Conservation (phyloP, 495 filamentous ascomycete species). For the Letharia columbiana region DNA sequence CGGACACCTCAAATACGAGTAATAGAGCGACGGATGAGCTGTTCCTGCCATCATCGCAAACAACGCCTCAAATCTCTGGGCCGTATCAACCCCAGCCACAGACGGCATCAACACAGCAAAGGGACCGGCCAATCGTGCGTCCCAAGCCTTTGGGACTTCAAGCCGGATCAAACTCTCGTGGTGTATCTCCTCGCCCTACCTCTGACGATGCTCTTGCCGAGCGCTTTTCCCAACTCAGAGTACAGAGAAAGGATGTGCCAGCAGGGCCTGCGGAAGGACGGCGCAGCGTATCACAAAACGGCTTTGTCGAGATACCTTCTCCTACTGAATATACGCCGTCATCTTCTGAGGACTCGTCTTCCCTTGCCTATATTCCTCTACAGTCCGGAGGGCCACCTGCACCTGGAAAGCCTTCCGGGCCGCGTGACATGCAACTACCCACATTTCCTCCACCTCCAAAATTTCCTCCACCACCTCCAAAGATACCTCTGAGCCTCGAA, state of each 20-base stretch:
- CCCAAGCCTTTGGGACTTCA: constrained; percentile 58
- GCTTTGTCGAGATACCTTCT: constrained; percentile 23
- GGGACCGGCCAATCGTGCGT: constrained; percentile 44
- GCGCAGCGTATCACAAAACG: constrained; percentile 1
- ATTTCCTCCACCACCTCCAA: constrained; percentile 43
- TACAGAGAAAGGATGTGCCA: constrained; percentile 18
- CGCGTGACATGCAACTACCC: constrained; percentile 48
- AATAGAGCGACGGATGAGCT: constrained; percentile 15
- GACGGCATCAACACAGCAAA: constrained; percentile 13
- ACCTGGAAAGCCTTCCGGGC: constrained; percentile 39
- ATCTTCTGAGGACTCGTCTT: constrained; percentile 29
- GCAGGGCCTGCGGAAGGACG: constrained; percentile 5
- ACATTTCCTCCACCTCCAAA: constrained; percentile 32
- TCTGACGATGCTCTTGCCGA: constrained; percentile 39
- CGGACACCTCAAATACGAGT: constrained; percentile 21
- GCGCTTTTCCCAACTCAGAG: constrained; percentile 52
- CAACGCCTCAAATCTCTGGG: not conserved
- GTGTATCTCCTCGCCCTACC: not conserved
- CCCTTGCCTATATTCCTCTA: constrained; percentile 26
- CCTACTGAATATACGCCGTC: constrained; percentile 33
- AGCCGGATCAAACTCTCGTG: constrained; percentile 32
- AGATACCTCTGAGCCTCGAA: constrained; percentile 45
- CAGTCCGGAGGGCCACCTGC: constrained; percentile 22
- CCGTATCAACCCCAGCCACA: not conserved
- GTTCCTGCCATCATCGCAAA: constrained; percentile 8